These are phyloP conservation scores for Aspergillus quadrilineatus DNA, from an alignment of 2,329 filamentous ascomycete genomes.

Conservation along the genomic window DNA sequence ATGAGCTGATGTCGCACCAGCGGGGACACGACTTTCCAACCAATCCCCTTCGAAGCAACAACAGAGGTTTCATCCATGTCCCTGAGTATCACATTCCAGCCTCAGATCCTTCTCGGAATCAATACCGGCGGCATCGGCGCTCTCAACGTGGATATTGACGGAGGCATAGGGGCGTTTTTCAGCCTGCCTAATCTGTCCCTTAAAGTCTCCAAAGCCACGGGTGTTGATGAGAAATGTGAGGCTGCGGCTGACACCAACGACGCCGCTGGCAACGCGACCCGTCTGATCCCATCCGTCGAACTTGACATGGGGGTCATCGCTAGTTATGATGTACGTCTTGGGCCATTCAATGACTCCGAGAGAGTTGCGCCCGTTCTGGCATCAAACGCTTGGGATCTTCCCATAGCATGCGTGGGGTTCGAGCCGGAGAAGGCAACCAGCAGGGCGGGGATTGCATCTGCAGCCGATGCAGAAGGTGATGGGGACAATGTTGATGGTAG, in stretches of 20 bases:
- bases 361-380: constrained; percentile 3
- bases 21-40: neutral
- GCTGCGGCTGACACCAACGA: neutral
- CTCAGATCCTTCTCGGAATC: neutral
- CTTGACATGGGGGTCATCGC: constrained; percentile 20
- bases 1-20: neutral
- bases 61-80: neutral
- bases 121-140: neutral
- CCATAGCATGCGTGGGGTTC: constrained; percentile 21
- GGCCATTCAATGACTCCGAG: neutral
- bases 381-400: constrained; percentile 18
- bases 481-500: neutral
- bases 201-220: constrained; percentile 19
- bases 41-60: neutral
- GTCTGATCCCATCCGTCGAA: constrained; percentile 21
- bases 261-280: constrained; percentile 15
- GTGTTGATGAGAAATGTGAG: constrained; percentile 23
- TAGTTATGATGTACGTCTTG: constrained; percentile 18
- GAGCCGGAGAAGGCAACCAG: constrained; percentile 11
- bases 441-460: neutral
- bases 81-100: neutral
- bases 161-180: constrained; percentile 24
- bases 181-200: constrained; percentile 23
- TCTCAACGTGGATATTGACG: constrained; percentile 10
- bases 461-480: neutral